A percentile compares a stretch with the other conserved stretches of the same genome.
phyloP scores from a whole-genome alignment of 768 basidiomycete species.

The Podaxis rugospora region DNA sequence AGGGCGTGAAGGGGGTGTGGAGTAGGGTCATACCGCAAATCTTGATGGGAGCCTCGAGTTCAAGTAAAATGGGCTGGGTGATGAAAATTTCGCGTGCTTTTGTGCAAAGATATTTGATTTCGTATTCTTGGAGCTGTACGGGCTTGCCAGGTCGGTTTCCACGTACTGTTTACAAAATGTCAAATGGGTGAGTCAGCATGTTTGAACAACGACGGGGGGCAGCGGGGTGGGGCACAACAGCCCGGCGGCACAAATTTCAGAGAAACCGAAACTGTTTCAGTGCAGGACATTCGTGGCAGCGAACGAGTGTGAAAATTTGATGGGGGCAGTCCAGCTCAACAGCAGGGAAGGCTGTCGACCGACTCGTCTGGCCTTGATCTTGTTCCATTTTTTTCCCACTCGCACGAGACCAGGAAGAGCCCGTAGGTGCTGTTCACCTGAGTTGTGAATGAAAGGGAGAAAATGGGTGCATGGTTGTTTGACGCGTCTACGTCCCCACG shows the following conservation, averaged over 20 bases:
- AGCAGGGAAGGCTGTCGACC: neutral
- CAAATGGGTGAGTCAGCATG: slow-evolving; percentile 20
- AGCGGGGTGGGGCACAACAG: neutral
- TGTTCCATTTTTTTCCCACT: neutral
- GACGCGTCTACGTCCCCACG: slow-evolving; percentile 6
- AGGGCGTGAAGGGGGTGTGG: neutral
- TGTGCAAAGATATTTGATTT: slow-evolving; percentile 99
- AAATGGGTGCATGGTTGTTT: neutral
- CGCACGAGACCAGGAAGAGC: neutral
- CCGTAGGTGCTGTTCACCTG: neutral
- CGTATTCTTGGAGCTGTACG: slow-evolving; percentile 96
- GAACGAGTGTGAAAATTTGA: neutral
- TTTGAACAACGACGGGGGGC: slow-evolving; percentile 3
- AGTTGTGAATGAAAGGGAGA: neutral
- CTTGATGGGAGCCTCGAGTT: slow-evolving; percentile 99
- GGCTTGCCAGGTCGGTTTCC: slow-evolving; percentile 99
- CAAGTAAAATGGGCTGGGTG: slow-evolving; percentile 95
- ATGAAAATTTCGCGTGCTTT: slow-evolving; percentile 99
- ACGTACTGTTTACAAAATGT: slow-evolving; percentile 59
- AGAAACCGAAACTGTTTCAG: neutral
- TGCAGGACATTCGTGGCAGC: neutral
- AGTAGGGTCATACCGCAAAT: slow-evolving; percentile 79
- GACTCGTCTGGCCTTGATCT: neutral
- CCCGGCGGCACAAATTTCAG: neutral
- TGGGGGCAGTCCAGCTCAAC: neutral